phyloP scores from a whole-genome alignment of 2,329 filamentous ascomycete genomes.

The Alternaria incomplexa region DNA sequence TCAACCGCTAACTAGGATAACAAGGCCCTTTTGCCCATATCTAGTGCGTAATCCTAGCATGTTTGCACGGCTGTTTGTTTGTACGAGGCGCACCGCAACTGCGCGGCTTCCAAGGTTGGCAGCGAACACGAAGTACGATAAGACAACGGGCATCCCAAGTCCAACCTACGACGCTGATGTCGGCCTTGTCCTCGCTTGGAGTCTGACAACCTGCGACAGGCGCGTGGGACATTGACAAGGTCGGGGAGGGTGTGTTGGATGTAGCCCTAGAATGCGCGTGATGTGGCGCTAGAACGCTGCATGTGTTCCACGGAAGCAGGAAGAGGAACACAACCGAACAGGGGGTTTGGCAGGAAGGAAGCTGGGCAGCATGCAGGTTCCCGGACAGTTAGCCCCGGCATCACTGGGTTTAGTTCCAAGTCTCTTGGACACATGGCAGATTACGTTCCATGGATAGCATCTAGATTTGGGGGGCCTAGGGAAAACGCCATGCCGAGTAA shows the following conservation, averaged over 20 bases:
- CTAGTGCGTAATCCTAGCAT: background rate
- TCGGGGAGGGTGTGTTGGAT: background rate
- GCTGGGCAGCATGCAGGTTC: background rate
- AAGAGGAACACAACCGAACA: background rate
- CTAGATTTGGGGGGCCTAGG: background rate
- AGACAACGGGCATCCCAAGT: background rate
- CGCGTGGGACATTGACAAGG: background rate
- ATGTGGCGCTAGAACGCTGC: constrained; percentile 3
- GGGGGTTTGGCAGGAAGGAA: background rate
- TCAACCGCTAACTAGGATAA: background rate
- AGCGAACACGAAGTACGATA: background rate
- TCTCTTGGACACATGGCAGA: background rate
- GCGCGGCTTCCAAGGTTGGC: background rate
- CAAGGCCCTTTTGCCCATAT: background rate
- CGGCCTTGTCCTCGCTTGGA: background rate
- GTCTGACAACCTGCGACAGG: background rate
- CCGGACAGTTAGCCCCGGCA: background rate
- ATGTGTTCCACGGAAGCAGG: constrained; percentile 1
- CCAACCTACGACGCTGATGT: background rate
- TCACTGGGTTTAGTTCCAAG: background rate
- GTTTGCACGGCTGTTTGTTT: background rate
- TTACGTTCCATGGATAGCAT: background rate
- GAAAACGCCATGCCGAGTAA: background rate
- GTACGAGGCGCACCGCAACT: background rate
- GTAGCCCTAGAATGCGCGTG: background rate